A percentile compares a stretch with the other conserved stretches of the same genome.
Evolutionary conservation across 192 early-diverging fungal species (phyloP).

Genomic region (Thoreauomyces humboldtii): DNA sequence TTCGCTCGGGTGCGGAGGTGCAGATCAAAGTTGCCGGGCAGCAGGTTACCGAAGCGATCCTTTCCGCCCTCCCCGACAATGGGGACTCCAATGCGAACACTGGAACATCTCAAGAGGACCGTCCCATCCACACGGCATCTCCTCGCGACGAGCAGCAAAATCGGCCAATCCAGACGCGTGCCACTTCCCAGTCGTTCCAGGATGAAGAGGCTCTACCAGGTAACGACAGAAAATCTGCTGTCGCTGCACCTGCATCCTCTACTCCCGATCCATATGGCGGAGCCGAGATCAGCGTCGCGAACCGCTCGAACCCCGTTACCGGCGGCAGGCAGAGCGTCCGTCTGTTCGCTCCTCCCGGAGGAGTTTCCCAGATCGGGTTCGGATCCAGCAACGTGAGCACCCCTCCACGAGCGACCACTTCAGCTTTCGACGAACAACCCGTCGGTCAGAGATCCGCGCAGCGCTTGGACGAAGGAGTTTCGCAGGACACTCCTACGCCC

Average conservation of each 20-base stretch:
- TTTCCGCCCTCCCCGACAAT: background rate
- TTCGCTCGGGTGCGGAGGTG: conserved; percentile 1
- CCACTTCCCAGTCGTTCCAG: background rate
- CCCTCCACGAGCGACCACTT: background rate
- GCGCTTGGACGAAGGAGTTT: background rate
- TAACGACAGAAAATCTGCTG: background rate
- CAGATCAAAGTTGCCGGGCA: conserved; percentile 11
- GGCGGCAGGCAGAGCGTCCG: conserved; percentile 13
- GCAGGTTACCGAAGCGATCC: conserved; percentile 16
- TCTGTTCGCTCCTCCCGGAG: conserved; percentile 22
- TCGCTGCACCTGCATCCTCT: background rate
- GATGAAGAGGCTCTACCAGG: background rate
- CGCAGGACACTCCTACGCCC: background rate
- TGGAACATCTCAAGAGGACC: background rate
- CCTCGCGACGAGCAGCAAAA: too few species aligned
- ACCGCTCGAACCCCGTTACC: conserved; percentile 22
- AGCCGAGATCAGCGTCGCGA: conserved; percentile 4
- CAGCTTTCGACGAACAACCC: background rate
- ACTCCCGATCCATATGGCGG: conserved; percentile 6
- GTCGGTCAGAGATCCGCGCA: conserved; percentile 1
- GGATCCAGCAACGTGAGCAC: background rate
- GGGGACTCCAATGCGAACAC: background rate
- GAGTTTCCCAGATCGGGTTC: conserved; percentile 15
- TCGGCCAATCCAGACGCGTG: too few species aligned
- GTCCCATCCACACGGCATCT: too few species aligned